phyloP scores from a whole-genome alignment of 495 filamentous ascomycete species.

The Penicillium salamii region DNA sequence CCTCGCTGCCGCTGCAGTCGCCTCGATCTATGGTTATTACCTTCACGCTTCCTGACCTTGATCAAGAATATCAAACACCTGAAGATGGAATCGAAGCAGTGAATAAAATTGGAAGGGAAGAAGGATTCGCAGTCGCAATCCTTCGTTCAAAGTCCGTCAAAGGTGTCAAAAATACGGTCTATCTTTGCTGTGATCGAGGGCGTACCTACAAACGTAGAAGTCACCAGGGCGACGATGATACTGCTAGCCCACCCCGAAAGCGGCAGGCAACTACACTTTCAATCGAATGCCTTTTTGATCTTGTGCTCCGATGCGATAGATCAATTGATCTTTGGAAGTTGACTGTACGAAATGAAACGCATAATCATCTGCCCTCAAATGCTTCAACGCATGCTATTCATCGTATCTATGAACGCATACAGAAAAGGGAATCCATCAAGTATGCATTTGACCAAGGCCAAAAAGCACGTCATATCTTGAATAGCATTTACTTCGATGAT shows the following conservation, averaged over 20 bases:
- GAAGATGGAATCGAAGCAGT: neutral
- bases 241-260: no score
- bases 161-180: neutral
- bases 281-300: neutral
- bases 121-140: neutral
- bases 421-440: neutral
- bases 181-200: neutral
- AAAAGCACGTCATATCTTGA: neutral
- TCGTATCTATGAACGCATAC: neutral
- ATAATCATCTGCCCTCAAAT: neutral
- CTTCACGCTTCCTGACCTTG: neutral
- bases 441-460: neutral
- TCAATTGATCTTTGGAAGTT: neutral
- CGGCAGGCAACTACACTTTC: neutral
- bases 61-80: neutral
- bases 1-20: no score
- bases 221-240: no score
- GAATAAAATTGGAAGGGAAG: neutral
- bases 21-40: no score
- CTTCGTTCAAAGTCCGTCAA: neutral
- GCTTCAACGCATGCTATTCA: neutral
- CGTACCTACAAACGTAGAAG: neutral
- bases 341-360: neutral
- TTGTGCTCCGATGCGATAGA: neutral
- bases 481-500: neutral